Evolutionary conservation across 441 rosid species (phyloP), one percentile per base, ranked within the genome.

Genomic region (Corymbia calophylla): DNA sequence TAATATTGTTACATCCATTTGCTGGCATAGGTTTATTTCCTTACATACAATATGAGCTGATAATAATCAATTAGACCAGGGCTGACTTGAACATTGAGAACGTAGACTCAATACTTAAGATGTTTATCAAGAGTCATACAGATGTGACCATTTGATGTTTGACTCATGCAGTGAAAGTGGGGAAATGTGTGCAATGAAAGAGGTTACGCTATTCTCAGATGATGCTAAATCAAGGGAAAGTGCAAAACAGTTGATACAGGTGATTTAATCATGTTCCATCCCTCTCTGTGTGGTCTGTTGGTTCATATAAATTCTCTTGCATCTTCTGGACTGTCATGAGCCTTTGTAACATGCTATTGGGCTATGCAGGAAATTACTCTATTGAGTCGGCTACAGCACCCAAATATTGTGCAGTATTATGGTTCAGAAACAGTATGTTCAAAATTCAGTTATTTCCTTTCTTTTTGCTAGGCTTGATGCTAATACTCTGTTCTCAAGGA

Each of bases 341-440:
- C 82, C 81, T 90, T 44, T 81, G 89, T 73, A 80, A 77, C 80
- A 47, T 88, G 88, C 84, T 77, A 87, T 70, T 87, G 55, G 13
- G 58, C 88, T 77, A 89, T 88, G 87, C 94, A 95, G 96, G 96
- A 95, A 92, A 93, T 95, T 87, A 84, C 92, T 60, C 88, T 95
- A 88, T 90, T 95, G 87, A 93, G 96, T 91, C 91, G 93, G 80
- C 92, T 94, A 89, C 88, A 92, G 49, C 99, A 98, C 93, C 97
- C 94, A 21, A 98, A 98, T 92, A 98, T 98, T 87, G 99, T 98
- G 91, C 99, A 94, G 92, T 98, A 98, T 92, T 97, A 97, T 94
- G 99, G 99, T 87, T 96, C 97, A 89, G 99, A 96, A 94, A 94
- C 94, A 66, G 99, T 98, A 94, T 88, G 93, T 90, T 87, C 49